Evolutionary conservation across 768 basidiomycete species (phyloP).

Genomic region (Auriculariales sp.): DNA sequence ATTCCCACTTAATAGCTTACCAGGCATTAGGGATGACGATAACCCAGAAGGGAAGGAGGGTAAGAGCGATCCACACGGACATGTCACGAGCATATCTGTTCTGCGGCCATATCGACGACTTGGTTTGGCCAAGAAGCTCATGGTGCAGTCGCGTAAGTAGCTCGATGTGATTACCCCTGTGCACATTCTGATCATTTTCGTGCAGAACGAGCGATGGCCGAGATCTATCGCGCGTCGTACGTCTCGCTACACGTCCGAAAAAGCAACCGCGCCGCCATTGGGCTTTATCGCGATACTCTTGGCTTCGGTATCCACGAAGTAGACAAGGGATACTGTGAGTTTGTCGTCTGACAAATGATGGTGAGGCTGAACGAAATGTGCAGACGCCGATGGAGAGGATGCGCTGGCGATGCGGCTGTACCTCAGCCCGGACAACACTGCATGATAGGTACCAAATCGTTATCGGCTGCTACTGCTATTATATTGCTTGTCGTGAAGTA

Average conservation of each 20-base stretch:
- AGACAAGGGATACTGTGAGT: slow-evolving; percentile 85
- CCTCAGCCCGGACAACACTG: no score
- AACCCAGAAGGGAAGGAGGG: no score
- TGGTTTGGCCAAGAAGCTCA: slow-evolving; percentile 33
- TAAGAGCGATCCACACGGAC: slow-evolving; percentile 23
- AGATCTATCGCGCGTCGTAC: slow-evolving; percentile 69
- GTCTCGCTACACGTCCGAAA: slow-evolving; percentile 87
- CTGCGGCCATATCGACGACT: slow-evolving; percentile 30
- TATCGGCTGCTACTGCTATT: no score
- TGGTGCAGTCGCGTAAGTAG: slow-evolving; percentile 27
- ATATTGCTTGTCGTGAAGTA: no score
- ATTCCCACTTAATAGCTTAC: background rate
- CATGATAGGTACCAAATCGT: no score
- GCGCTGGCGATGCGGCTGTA: slow-evolving; percentile 81
- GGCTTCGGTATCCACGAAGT: slow-evolving; percentile 79
- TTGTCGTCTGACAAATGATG: background rate
- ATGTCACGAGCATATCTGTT: slow-evolving; percentile 37
- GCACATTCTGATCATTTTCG: slow-evolving; percentile 8
- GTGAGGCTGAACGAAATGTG: background rate
- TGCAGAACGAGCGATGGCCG: slow-evolving; percentile 84
- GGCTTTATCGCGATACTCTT: slow-evolving; percentile 74
- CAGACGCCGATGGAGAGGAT: slow-evolving; percentile 91
- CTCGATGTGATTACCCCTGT: background rate
- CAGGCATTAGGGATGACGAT: background rate
- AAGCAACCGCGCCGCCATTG: slow-evolving; percentile 87